Conservation (phyloP, 2,329 filamentous ascomycete genomes). For the Dactylellina cionopaga region DNA sequence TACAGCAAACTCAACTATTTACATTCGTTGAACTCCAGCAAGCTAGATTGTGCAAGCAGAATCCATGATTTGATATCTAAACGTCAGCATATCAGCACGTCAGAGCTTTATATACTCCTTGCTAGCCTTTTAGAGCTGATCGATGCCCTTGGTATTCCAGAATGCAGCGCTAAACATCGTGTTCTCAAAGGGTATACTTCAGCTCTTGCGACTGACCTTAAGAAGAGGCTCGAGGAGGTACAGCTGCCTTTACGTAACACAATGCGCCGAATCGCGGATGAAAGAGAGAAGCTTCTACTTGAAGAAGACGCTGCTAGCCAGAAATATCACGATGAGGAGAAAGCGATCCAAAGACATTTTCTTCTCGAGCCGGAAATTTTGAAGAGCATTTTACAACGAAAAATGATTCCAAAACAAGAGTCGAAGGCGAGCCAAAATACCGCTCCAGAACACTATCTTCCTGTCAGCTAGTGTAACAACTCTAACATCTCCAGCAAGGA, state of each 20-base stretch:
- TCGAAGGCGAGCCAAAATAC: not conserved
- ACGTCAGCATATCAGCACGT: constrained; percentile 15
- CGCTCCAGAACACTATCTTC: not conserved
- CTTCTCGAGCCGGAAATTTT: constrained; percentile 16
- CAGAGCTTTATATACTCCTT: constrained; percentile 7
- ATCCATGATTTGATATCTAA: constrained; percentile 29
- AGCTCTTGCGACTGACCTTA: constrained; percentile 22
- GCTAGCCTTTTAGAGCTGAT: constrained; percentile 1
- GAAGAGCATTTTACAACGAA: constrained; percentile 1
- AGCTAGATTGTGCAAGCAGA: constrained; percentile 16
- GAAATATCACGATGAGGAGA: constrained; percentile 20
- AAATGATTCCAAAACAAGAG: not conserved
- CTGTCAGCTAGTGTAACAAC: not conserved
- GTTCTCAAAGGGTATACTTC: constrained; percentile 14
- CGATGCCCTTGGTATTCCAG: constrained; percentile 7
- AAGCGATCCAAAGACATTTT: constrained; percentile 17
- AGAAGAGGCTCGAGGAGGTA: constrained; percentile 31
- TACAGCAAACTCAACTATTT: not conserved
- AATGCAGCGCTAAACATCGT: constrained; percentile 14
- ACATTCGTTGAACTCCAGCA: constrained; percentile 1
- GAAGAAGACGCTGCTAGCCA: constrained; percentile 14
- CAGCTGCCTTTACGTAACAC: constrained; percentile 22
- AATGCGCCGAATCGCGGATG: constrained; percentile 11
- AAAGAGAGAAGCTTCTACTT: constrained; percentile 1
- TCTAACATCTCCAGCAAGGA: not conserved